A percentile compares a stretch with the other conserved stretches of the same genome.
phyloP scores from a whole-genome alignment of 768 basidiomycete genomes.

The Leccinum pellstonianum region DNA sequence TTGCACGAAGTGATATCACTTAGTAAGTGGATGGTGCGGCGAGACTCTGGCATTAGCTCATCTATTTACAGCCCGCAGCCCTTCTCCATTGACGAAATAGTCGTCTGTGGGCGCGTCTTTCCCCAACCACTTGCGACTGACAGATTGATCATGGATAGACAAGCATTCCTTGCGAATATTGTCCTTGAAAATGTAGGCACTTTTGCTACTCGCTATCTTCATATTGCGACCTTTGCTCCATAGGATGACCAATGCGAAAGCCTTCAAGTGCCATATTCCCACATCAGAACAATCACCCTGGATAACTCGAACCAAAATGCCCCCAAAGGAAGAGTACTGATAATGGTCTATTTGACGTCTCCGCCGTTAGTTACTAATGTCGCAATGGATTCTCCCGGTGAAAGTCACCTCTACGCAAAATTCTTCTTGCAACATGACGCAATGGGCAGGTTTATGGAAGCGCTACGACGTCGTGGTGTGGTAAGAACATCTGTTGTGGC shows the following conservation, averaged over 20 bases:
- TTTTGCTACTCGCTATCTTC: not conserved
- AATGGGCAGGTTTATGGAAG: constrained; percentile 39
- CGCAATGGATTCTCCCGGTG: constrained; percentile 21
- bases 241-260: constrained; percentile 54
- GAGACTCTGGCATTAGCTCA: constrained; percentile 3
- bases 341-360: constrained; percentile 34
- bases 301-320: constrained; percentile 22
- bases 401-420: constrained; percentile 28
- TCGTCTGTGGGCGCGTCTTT: constrained; percentile 34
- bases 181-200: constrained; percentile 23
- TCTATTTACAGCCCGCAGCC: constrained; percentile 53
- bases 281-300: constrained; percentile 28
- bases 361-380: constrained; percentile 41
- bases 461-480: constrained; percentile 45
- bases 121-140: constrained; percentile 40
- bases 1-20: constrained; percentile 45
- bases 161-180: constrained; percentile 51
- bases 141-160: constrained; percentile 52
- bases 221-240: constrained; percentile 7
- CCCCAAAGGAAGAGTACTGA: constrained; percentile 18
- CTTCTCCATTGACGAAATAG: constrained; percentile 45
- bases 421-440: constrained; percentile 40
- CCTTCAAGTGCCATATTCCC: constrained; percentile 44
- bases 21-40: constrained; percentile 41
- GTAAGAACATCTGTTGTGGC: constrained; percentile 32